These are phyloP conservation scores for Canariomyces notabilis DNA, from an alignment of 2,329 filamentous ascomycete genomes.

Conservation along the genomic window DNA sequence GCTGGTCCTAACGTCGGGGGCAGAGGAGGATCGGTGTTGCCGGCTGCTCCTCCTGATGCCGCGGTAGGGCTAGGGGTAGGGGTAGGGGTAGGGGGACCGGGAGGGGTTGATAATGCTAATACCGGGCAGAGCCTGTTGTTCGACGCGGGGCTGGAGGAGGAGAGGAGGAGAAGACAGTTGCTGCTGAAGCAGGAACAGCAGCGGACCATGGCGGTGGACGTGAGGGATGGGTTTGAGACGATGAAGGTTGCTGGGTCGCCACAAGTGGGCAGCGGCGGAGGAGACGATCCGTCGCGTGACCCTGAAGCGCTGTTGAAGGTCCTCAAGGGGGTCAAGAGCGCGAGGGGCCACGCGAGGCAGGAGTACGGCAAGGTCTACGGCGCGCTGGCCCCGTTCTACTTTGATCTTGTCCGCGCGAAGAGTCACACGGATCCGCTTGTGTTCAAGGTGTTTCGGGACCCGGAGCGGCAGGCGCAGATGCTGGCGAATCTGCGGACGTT, in stretches of 20 bases:
- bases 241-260: slow-evolving; percentile 48
- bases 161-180: slow-evolving; percentile 39
- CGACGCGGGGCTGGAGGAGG: slow-evolving; percentile 65
- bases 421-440: slow-evolving; percentile 75
- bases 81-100: not conserved
- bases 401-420: slow-evolving; percentile 67
- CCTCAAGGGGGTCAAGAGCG: slow-evolving; percentile 66
- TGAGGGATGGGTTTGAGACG: slow-evolving; percentile 72
- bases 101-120: no score
- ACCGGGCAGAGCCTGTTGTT: slow-evolving; percentile 49
- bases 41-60: slow-evolving; percentile 21
- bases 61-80: slow-evolving; percentile 3
- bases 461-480: slow-evolving; percentile 86
- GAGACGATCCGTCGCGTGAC: slow-evolving; percentile 47
- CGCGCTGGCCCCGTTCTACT: slow-evolving; percentile 84
- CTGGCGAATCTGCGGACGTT: slow-evolving; percentile 76
- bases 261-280: slow-evolving; percentile 11
- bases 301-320: slow-evolving; percentile 62
- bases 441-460: slow-evolving; percentile 81
- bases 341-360: slow-evolving; percentile 77
- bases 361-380: slow-evolving; percentile 90
- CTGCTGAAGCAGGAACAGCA: slow-evolving; percentile 23
- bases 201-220: slow-evolving; percentile 17
- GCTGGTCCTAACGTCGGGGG: no score
- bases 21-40: slow-evolving; percentile 13